Evolutionary conservation across 306 rosid genomes (phyloP), one percentile per base, ranked within the genome.

Genomic region (Luffa aegyptiaca): DNA sequence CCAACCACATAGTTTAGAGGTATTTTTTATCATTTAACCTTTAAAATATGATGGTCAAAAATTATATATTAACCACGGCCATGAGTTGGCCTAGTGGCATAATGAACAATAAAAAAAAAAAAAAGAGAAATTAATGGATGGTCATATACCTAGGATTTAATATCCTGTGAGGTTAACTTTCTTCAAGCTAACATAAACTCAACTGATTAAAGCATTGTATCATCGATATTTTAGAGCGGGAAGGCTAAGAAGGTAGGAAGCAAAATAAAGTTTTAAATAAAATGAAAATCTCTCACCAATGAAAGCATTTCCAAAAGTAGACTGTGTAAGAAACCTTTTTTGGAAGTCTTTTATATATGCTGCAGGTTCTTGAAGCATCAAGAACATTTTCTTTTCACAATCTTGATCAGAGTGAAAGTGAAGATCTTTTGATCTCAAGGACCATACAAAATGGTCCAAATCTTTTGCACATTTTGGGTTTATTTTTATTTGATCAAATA

Each of bases 281-380:
- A 62, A 55, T 18, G 61, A 35, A 64, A 64, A 36, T 36, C 21
- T 36, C 10, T 10, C 11, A 66, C 31, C 51, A 18, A 51, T 11
- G 26, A 49, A 48, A 51, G n/a, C 59, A 51, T 16, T 51, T 72
- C 26, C 74, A 72, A 72, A 72, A 72, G 59, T 72, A 26, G 77
- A 13, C 0, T 48, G 58, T 10, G 58, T 16, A 51, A 74, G 78
- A 74, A 74, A 16, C 78, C 62, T 72, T 74, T 74, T 74, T 39
- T 74, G 78, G 78, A 73, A 33, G 78, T 73, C 78, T 33, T 73
- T 73, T 73, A 49, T 48, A 49, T 48, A 46, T 21, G 31, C 8
- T 72, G 77, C 74, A 44, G 77, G n/a, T 45, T 26, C 4, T 49
- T 73, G 78, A 74, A 48, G 59, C 44, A 74, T 35, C 46, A 74